Evolutionary conservation across 192 early-diverging fungal species (phyloP).

Genomic region (Linderina pennispora): DNA sequence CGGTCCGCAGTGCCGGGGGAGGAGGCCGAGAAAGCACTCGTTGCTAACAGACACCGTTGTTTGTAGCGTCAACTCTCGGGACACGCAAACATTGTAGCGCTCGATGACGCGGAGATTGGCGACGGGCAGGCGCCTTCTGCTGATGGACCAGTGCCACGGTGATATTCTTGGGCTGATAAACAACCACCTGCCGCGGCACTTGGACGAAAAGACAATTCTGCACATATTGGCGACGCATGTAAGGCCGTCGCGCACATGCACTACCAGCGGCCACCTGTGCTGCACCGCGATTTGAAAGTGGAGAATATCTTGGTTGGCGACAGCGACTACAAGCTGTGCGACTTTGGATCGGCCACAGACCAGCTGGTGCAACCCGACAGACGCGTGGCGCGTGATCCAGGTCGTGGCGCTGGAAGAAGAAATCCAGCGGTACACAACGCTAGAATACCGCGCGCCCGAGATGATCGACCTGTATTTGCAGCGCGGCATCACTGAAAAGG

Average conservation of each 20-base stretch:
- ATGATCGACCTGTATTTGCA: constrained; percentile 89
- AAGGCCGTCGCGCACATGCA: constrained; percentile 90
- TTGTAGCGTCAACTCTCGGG: constrained; percentile 56
- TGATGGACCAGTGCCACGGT: constrained; percentile 92
- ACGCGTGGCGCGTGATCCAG: constrained; percentile 54
- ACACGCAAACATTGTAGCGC: constrained; percentile 78
- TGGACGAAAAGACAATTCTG: constrained; percentile 81
- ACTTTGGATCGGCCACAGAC: constrained; percentile 87
- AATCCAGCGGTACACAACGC: constrained; percentile 80
- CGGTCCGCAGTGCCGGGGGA: no score
- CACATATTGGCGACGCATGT: constrained; percentile 83
- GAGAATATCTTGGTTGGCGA: constrained; percentile 73
- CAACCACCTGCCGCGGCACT: constrained; percentile 59
- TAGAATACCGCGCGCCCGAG: constrained; percentile 95
- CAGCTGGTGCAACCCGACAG: constrained; percentile 7
- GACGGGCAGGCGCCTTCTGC: constrained; percentile 69
- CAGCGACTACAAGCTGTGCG: constrained; percentile 81
- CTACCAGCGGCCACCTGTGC: constrained; percentile 69
- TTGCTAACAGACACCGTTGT: no score
- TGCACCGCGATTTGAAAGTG: constrained; percentile 84
- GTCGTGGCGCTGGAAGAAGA: constrained; percentile 83
- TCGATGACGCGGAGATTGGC: constrained; percentile 63
- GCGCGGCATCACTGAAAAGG: constrained; percentile 77
- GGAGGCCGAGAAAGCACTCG: no score
- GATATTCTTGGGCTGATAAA: constrained; percentile 73